Evolutionary conservation across 2,329 filamentous ascomycete species (phyloP), one percentile per base, ranked within the genome.

Genomic region (Colletotrichum spinosum): DNA sequence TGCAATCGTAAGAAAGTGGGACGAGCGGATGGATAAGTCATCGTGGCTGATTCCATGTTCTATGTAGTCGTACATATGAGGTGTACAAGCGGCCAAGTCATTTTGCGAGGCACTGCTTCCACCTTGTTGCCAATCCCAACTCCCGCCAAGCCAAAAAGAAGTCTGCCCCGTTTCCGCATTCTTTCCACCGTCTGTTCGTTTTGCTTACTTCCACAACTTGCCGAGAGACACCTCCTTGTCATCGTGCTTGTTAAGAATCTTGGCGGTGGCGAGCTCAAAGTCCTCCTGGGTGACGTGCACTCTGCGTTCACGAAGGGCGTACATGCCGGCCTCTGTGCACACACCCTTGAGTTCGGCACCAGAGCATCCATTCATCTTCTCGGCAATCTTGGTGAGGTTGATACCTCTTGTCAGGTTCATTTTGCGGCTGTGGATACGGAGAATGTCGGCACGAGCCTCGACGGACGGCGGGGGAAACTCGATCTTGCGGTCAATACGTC

Each of bases 281-380:
- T 99, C 96, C 81, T 99, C 96, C 79, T 99, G 96, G 42, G 96
- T 99, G 70, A 99, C 96, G 78, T 99, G 96, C 65, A 99, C 95
- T 81, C 96, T 90, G 76, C 96, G 87, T 83, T 99, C 96, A 72
- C 96, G 90, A 69, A 99, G 85, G 12, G 96, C 96, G 76, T 96
- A 99, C 96, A 99, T 99, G 73, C 96, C 96, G 3, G 96, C 94
- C 80, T 99, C 96, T 50, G 96, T 99, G 79, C 96, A 99, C 52
- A 99, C 96, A 83, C 96, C 96, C 88, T 99, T 99, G 72, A 99
- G 82, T 81, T 99, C 96, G 59, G 96, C 96, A 67, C 96, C 96
- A 3, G 94, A 97, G 81, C 96, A 99, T 55, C 96, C 96, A 75
- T 97, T 97, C 96, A 99, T 99, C 88, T 98, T 98, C 85, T 99